Evolutionary conservation across 352 stramenopile genomes (phyloP).

Genomic region (Globisporangium paddicum): DNA sequence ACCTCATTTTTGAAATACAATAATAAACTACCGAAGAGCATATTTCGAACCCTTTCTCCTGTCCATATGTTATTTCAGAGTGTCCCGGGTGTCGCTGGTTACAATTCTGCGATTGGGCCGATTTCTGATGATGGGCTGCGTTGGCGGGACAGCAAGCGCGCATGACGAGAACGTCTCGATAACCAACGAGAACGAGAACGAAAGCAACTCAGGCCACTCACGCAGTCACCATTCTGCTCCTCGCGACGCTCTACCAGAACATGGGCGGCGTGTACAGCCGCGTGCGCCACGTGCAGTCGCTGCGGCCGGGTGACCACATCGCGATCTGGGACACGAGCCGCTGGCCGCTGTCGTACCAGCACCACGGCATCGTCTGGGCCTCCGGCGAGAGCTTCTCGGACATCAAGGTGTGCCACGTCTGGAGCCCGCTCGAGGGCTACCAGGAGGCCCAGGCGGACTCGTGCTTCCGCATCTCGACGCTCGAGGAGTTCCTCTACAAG

Average conservation of each 20-base stretch:
- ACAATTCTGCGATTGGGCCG: conserved; percentile 3
- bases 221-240: conserved; percentile 7
- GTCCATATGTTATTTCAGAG: not conserved
- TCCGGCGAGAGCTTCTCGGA: conserved; percentile 58
- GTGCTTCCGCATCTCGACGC: conserved; percentile 82
- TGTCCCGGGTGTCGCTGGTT: conserved; percentile 4
- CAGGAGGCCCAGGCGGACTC: conserved; percentile 77
- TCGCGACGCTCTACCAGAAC: conserved; percentile 9
- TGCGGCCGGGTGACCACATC: conserved; percentile 81
- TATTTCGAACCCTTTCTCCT: not conserved
- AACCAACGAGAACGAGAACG: not conserved
- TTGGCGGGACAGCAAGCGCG: not conserved
- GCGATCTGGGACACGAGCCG: conserved; percentile 84
- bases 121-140: not conserved
- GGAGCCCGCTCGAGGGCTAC: conserved; percentile 74
- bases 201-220: not conserved
- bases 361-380: conserved; percentile 83
- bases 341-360: conserved; percentile 83
- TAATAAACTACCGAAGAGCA: not conserved
- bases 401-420: conserved; percentile 81
- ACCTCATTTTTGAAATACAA: not conserved
- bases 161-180: not conserved
- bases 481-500: conserved; percentile 77
- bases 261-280: conserved; percentile 83
- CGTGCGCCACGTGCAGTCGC: conserved; percentile 61